A percentile compares a stretch with the other conserved stretches of the same genome.
phyloP scores from a whole-genome alignment of 2,329 filamentous ascomycete species.

The Zymoseptoria passerinii region DNA sequence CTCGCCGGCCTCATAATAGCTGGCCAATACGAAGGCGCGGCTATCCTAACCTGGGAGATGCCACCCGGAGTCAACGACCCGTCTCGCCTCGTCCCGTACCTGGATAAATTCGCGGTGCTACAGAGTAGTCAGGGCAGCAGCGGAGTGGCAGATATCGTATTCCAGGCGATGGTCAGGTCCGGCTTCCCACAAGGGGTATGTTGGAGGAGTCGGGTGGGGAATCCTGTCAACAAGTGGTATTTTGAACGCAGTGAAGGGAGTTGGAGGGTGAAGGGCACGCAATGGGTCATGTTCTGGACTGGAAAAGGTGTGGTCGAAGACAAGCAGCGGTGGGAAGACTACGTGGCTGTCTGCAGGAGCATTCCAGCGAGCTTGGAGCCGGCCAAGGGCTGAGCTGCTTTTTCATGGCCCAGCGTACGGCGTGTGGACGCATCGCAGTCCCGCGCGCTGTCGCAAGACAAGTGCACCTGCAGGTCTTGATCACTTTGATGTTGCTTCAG shows the following conservation, averaged over 20 bases:
- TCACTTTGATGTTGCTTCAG: too few relatives aligned
- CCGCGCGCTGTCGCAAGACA: too few relatives aligned
- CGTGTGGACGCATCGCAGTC: too few relatives aligned
- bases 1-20: conserved; percentile 90
- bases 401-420: too few relatives aligned
- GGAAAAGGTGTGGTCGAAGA: conserved; percentile 49
- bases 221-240: conserved; percentile 99
- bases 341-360: conserved; percentile 40
- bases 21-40: conserved; percentile 92
- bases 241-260: conserved; percentile 83
- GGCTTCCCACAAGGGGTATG: conserved; percentile 86
- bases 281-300: conserved; percentile 99
- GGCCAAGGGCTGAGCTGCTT: conserved; percentile 19
- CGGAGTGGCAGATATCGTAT: conserved; percentile 90
- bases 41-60: conserved; percentile 88
- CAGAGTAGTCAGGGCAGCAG: conserved; percentile 73
- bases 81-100: conserved; percentile 72
- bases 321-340: conserved; percentile 39
- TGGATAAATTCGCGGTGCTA: conserved; percentile 95
- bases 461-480: too few relatives aligned
- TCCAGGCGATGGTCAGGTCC: conserved; percentile 85
- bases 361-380: conserved; percentile 42
- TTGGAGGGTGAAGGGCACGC: conserved; percentile 68
- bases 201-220: conserved; percentile 82
- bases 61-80: conserved; percentile 44